Evolutionary conservation across 2,329 filamentous ascomycete species (phyloP).

Genomic region (Aspergillus sp.): DNA sequence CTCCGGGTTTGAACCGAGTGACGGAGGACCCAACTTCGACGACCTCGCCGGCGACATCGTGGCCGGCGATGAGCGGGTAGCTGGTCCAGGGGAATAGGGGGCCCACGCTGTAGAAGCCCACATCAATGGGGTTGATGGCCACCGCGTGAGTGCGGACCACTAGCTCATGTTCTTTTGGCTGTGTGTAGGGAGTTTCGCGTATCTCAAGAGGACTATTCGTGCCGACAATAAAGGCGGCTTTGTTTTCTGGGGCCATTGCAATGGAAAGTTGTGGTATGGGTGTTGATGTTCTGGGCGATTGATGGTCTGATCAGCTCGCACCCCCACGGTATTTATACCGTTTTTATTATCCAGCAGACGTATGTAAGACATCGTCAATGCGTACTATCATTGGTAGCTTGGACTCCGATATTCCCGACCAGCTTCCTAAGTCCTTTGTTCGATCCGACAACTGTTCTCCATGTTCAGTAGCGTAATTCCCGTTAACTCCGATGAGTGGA

Average conservation of each 20-base stretch:
- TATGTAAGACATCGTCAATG: too few species aligned
- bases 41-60: slow-evolving; percentile 18
- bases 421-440: too few species aligned
- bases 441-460: too few species aligned
- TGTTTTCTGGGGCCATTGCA: not conserved
- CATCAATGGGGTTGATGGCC: slow-evolving; percentile 31
- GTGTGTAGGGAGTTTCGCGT: not conserved
- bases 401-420: too few species aligned
- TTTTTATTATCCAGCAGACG: too few species aligned
- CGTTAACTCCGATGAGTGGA: too few species aligned
- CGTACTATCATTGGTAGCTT: too few species aligned
- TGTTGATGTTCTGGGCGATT: too few species aligned
- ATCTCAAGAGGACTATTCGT: not conserved
- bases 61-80: slow-evolving; percentile 17
- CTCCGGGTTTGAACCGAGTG: slow-evolving; percentile 15
- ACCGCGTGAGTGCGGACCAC: slow-evolving; percentile 23
- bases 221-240: not conserved
- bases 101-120: slow-evolving; percentile 26
- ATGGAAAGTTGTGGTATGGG: not conserved
- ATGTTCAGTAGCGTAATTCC: too few species aligned
- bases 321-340: too few species aligned
- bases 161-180: slow-evolving; percentile 16
- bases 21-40: slow-evolving; percentile 10
- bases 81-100: slow-evolving; percentile 1
- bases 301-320: too few species aligned